These are phyloP conservation scores for Thielaviopsis ethacetica DNA, from an alignment of 2,329 filamentous ascomycete genomes.

Conservation along the genomic window DNA sequence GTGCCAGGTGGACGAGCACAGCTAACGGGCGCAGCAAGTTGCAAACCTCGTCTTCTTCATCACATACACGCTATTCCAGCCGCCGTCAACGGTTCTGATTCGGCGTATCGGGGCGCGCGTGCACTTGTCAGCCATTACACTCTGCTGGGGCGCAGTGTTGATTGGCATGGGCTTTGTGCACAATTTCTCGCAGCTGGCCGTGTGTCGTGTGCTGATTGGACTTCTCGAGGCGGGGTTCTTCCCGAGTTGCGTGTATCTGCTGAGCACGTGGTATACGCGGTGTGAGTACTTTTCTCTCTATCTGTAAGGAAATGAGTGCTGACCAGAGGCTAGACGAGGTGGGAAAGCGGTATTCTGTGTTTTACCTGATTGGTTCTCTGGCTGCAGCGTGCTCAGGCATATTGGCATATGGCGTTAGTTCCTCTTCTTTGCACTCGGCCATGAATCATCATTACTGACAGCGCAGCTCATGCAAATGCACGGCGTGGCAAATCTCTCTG, in stretches of 20 bases:
- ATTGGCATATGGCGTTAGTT: conserved; percentile 47
- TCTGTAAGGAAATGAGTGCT: not conserved
- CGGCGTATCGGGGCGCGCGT: conserved; percentile 47
- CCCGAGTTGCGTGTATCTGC: conserved; percentile 51
- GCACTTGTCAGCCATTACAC: conserved; percentile 36
- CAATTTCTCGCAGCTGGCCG: conserved; percentile 34
- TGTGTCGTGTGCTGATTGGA: conserved; percentile 42
- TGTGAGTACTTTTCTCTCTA: conserved; percentile 23
- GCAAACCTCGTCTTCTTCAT: conserved; percentile 60
- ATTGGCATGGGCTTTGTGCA: conserved; percentile 48
- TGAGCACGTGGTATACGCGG: conserved; percentile 59
- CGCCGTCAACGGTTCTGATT: conserved; percentile 51
- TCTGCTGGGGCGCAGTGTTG: conserved; percentile 45
- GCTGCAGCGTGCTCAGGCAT: conserved; percentile 52
- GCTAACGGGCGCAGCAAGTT: conserved; percentile 21
- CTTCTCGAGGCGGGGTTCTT: conserved; percentile 57
- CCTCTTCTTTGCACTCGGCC: no score
- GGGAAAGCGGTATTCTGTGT: conserved; percentile 50
- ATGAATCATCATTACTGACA: no score
- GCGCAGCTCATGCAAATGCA: conserved; percentile 42
- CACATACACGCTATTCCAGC: conserved; percentile 55
- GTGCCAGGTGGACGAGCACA: not conserved
- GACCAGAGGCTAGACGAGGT: conserved; percentile 37
- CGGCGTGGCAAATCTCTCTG: conserved; percentile 35
- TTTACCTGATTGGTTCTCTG: conserved; percentile 52